Evolutionary conservation across 2,329 filamentous ascomycete species (phyloP).

Genomic region (Xylariaceae sp.): DNA sequence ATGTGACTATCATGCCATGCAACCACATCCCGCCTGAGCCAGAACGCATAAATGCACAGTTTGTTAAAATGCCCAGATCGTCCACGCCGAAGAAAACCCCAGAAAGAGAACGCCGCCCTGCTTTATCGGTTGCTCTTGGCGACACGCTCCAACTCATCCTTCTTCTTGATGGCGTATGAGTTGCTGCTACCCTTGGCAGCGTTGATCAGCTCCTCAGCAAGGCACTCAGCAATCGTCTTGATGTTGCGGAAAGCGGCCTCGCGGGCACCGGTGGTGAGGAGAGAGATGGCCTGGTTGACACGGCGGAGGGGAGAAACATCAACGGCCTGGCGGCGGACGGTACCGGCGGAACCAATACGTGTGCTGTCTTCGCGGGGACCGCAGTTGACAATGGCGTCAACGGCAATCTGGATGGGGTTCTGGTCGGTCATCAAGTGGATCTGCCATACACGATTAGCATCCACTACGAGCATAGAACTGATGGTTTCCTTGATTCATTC

Average conservation of each 20-base stretch:
- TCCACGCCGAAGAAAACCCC: slow-evolving; percentile 39
- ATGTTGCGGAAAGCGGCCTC: slow-evolving; percentile 99
- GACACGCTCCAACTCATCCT: slow-evolving; percentile 99
- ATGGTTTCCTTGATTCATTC: background rate
- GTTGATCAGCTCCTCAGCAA: slow-evolving; percentile 99
- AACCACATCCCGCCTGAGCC: slow-evolving; percentile 40
- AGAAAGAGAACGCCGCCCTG: slow-evolving; percentile 30
- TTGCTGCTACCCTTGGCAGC: slow-evolving; percentile 99
- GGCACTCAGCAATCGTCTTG: slow-evolving; percentile 99
- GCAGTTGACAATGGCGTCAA: slow-evolving; percentile 99
- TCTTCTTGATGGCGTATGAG: slow-evolving; percentile 99
- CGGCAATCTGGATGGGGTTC: slow-evolving; percentile 99
- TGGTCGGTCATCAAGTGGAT: slow-evolving; percentile 99
- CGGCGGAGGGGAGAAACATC: slow-evolving; percentile 99
- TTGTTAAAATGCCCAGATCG: slow-evolving; percentile 34
- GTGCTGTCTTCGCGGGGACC: slow-evolving; percentile 99
- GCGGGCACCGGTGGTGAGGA: slow-evolving; percentile 97
- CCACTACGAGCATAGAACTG: background rate
- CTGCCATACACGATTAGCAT: slow-evolving; percentile 43
- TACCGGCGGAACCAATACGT: slow-evolving; percentile 98
- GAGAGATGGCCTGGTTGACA: slow-evolving; percentile 99
- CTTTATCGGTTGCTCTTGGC: slow-evolving; percentile 99
- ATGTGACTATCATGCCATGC: slow-evolving; percentile 41
- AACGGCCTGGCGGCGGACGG: slow-evolving; percentile 99
- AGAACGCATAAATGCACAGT: slow-evolving; percentile 42